These are phyloP conservation scores for Entomortierella beljakovae DNA, from an alignment of 192 early-diverging fungal genomes.

Conservation along the genomic window DNA sequence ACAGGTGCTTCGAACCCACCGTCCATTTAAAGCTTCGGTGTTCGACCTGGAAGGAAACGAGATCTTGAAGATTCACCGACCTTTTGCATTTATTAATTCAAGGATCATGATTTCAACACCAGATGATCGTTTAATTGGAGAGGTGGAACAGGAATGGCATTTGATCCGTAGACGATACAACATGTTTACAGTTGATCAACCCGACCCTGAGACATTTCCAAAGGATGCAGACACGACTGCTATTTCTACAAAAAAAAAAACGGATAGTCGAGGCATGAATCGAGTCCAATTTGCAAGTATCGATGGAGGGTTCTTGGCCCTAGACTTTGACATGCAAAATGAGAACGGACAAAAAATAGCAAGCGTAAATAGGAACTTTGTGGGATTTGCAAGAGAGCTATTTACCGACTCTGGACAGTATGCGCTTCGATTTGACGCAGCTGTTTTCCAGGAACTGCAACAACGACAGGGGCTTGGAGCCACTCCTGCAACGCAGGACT, in stretches of 20 bases:
- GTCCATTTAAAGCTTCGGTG: slow-evolving; percentile 80
- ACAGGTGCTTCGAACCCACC: slow-evolving; percentile 79
- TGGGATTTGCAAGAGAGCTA: slow-evolving; percentile 83
- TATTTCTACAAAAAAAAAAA: slow-evolving; percentile 16
- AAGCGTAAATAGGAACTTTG: slow-evolving; percentile 83
- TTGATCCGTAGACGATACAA: slow-evolving; percentile 84
- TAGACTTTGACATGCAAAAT: slow-evolving; percentile 82
- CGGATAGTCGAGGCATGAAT: slow-evolving; percentile 22
- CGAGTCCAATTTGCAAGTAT: slow-evolving; percentile 74
- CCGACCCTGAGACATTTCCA: slow-evolving; percentile 30
- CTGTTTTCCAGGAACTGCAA: slow-evolving; percentile 50
- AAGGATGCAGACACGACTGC: slow-evolving; percentile 16
- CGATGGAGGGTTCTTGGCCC: slow-evolving; percentile 77
- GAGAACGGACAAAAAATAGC: slow-evolving; percentile 64
- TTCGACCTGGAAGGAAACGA: slow-evolving; percentile 78
- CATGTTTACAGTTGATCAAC: slow-evolving; percentile 74
- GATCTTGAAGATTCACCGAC: slow-evolving; percentile 74
- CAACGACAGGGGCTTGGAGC: slow-evolving; percentile 37
- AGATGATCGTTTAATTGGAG: slow-evolving; percentile 75
- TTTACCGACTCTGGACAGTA: slow-evolving; percentile 92
- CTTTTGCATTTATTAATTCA: slow-evolving; percentile 85
- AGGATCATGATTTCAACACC: slow-evolving; percentile 73
- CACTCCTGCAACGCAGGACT: slow-evolving; percentile 8
- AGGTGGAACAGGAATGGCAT: slow-evolving; percentile 91
- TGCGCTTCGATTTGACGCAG: slow-evolving; percentile 79